Conservation (phyloP, 2,329 filamentous ascomycete genomes). For the Fusarium miscanthi region DNA sequence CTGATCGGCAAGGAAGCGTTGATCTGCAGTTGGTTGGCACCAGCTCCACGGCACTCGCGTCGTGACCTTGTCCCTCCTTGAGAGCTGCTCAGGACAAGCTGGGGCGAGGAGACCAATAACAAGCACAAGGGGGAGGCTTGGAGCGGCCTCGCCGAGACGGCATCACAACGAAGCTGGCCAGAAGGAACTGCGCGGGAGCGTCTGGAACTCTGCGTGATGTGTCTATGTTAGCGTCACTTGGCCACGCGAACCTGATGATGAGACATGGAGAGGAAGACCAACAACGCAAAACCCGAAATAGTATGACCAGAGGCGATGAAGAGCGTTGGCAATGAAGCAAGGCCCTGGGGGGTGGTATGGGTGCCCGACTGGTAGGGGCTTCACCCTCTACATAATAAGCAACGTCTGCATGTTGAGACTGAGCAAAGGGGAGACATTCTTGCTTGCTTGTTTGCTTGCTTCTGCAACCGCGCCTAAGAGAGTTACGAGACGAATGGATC, state of each 20-base stretch:
- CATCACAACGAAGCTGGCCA: constrained; percentile 15
- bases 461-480: constrained; percentile 11
- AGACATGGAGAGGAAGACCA: constrained; percentile 11
- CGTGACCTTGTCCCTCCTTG: neutral
- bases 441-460: constrained; percentile 5
- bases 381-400: constrained; percentile 1
- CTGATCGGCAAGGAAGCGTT: constrained; percentile 2
- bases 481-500: constrained; percentile 14
- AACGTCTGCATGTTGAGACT: constrained; percentile 5
- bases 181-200: neutral
- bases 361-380: neutral
- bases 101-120: neutral
- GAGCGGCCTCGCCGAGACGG: constrained; percentile 2
- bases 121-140: neutral
- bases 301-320: neutral
- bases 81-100: neutral
- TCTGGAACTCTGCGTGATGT: neutral
- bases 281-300: neutral
- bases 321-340: neutral
- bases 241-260: neutral
- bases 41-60: neutral
- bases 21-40: neutral
- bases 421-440: constrained; percentile 10
- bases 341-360: neutral
- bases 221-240: neutral